Percentiles rank a stretch among this genome's conserved stretches.
Conservation (phyloP, 2,329 filamentous ascomycete species). For the Penicillium aurantiogriseum region DNA sequence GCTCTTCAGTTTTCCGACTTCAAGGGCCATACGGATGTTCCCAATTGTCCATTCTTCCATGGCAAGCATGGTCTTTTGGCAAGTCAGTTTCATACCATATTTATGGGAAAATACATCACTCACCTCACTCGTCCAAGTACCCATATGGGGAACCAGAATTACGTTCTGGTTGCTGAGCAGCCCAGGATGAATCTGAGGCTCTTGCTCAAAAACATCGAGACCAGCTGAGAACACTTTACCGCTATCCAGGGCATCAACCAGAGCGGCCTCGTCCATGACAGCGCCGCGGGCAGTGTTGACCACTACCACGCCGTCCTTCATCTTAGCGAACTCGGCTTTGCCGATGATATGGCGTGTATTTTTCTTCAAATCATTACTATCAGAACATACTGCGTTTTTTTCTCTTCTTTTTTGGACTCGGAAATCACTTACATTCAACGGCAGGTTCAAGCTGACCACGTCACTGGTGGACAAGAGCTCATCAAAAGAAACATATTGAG, state of each 20-base stretch:
- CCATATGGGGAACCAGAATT: conserved; percentile 80
- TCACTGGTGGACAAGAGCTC: conserved; percentile 68
- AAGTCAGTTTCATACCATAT: background rate
- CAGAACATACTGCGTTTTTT: background rate
- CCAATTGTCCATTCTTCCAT: conserved; percentile 75
- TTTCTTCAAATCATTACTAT: conserved; percentile 39
- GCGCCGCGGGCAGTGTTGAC: conserved; percentile 82
- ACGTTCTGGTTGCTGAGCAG: conserved; percentile 69
- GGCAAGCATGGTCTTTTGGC: conserved; percentile 49
- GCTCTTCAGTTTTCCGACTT: conserved; percentile 62
- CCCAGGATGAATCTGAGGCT: conserved; percentile 72
- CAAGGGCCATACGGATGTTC: conserved; percentile 65
- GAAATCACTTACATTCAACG: conserved; percentile 66
- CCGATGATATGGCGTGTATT: conserved; percentile 75
- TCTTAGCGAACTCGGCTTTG: conserved; percentile 66
- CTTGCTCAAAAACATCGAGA: conserved; percentile 79
- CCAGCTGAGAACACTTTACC: conserved; percentile 70
- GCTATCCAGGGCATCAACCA: conserved; percentile 68
- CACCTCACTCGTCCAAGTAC: conserved; percentile 71
- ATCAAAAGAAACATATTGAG: conserved; percentile 63
- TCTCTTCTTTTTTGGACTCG: background rate
- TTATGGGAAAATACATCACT: conserved; percentile 7
- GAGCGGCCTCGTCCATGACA: conserved; percentile 76
- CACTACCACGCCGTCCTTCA: conserved; percentile 75
- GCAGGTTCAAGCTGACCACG: conserved; percentile 76